Conservation (phyloP, 1,284 basidiomycete genomes). For the Melanopsichium pennsylvanicum region DNA sequence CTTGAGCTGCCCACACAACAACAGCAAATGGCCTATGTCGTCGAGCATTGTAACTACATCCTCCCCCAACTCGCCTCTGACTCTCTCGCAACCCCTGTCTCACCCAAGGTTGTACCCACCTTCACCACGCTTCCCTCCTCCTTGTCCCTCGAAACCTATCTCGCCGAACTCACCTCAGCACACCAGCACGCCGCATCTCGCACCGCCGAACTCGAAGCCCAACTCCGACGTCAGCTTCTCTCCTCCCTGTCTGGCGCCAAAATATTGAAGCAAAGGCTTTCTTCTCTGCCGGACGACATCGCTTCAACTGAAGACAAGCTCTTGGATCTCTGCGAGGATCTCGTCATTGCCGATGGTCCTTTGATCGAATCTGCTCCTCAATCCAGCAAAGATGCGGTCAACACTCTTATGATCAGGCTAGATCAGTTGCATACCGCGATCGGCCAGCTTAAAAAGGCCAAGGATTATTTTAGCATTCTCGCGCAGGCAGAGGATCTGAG, state of each 20-base stretch:
- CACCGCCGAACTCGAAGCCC: conserved; percentile 21
- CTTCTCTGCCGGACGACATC: conserved; percentile 33
- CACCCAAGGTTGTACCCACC: neutral
- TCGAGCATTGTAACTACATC: conserved; percentile 39
- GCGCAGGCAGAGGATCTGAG: conserved; percentile 49
- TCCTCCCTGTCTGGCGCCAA: conserved; percentile 24
- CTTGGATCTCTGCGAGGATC: conserved; percentile 38
- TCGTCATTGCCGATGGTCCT: conserved; percentile 14
- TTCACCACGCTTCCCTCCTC: conserved; percentile 34
- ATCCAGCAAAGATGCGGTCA: conserved; percentile 13
- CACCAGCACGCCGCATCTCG: conserved; percentile 8
- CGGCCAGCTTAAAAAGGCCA: conserved; percentile 35
- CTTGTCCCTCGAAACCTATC: conserved; percentile 26
- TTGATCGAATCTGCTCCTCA: neutral
- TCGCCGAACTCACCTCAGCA: conserved; percentile 17
- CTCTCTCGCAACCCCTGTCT: conserved; percentile 12
- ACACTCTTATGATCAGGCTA: conserved; percentile 26
- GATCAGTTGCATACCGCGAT: conserved; percentile 34
- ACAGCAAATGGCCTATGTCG: conserved; percentile 21
- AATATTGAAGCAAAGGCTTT: conserved; percentile 24
- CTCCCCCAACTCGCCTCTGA: conserved; percentile 35
- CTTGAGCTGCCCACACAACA: conserved; percentile 19
- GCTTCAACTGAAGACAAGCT: conserved; percentile 40
- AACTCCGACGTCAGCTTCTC: conserved; percentile 32
- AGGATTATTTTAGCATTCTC: conserved; percentile 44